Evolutionary conservation across 257 asterid genomes (phyloP), one percentile per base, ranked within the genome.

Genomic region (Avicennia marina): DNA sequence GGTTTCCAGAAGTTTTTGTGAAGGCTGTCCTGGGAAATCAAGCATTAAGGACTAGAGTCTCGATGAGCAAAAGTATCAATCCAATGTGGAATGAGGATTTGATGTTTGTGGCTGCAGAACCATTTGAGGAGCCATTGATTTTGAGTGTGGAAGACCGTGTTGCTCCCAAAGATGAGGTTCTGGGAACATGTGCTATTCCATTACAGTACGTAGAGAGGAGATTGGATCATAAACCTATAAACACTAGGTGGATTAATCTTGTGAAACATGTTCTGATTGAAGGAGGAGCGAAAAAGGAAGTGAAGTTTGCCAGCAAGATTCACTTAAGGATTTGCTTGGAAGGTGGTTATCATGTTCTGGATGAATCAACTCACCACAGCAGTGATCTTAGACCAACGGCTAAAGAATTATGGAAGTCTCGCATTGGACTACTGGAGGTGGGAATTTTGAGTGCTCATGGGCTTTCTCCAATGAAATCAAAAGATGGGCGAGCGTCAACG

Each of bases 71-170:
- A 47, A 74, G 67, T 17, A 72, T 76, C 11, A 83, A 80, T 54
- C 93, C 95, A 2, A 49, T 80, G 80, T 86, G 89, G 93, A 86
- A 86, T 6, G 93, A 86, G 80, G 95, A 86, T 60, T 60, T 86
- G 77, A 85, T 85, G 88, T 82, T 85, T 50, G 94, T 85, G n/a
- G 88, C 82, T 11, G 79, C 94, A 1, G 94, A 86, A 24, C 95
- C 93, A 1, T 86, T 82, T 9, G 93, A 78, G 74, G 95, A 86
- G 75, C 71, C 78, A n/a, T 66, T 86, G 11, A 72, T 80, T 33
- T 54, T 86, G 69, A 76, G 80, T 2, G 93, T 83, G 2, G 95
- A 80, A 43, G 93, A 82, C 49, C 78, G 91, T 27, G 86, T 86
- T 36, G 86, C 78, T 6, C 85, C 89, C 9, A 76, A 74, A 53